Percentiles rank a stretch among this genome's conserved stretches.
These are phyloP conservation scores for Candida boidinii DNA, from an alignment of 805 yeast species.

Conservation along the genomic window DNA sequence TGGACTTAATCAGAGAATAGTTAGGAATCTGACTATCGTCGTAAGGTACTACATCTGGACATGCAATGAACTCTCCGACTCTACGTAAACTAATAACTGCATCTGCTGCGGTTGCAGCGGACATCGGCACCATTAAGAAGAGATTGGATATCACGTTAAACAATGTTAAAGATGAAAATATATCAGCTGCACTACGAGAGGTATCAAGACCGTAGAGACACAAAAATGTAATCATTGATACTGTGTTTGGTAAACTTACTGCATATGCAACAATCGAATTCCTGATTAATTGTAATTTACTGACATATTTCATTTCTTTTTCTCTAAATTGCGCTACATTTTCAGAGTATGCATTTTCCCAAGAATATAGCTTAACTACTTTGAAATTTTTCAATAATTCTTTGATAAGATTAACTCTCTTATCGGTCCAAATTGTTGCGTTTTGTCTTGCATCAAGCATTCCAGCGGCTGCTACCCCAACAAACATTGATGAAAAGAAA, in stretches of 20 bases:
- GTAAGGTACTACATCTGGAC: conserved; percentile 28
- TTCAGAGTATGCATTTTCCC: conserved; percentile 74
- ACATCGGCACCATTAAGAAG: conserved; percentile 60
- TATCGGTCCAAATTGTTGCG: conserved; percentile 61
- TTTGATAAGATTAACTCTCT: conserved; percentile 64
- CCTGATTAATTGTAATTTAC: conserved; percentile 55
- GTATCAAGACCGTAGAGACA: conserved; percentile 28
- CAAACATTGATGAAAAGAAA: conserved; percentile 35
- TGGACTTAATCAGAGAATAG: conserved; percentile 9
- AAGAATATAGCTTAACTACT: conserved; percentile 76
- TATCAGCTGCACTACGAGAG: conserved; percentile 43
- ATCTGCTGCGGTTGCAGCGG: conserved; percentile 58
- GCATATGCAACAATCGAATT: conserved; percentile 51
- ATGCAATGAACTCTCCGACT: conserved; percentile 41
- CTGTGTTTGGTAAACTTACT: conserved; percentile 49
- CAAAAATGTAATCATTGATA: conserved; percentile 54
- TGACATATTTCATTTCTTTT: conserved; percentile 50
- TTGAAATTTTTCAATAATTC: conserved; percentile 74
- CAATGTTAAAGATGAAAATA: conserved; percentile 62
- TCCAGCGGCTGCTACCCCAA: conserved; percentile 36
- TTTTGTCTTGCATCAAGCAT: conserved; percentile 45
- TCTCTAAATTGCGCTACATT: conserved; percentile 46
- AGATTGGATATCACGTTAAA: conserved; percentile 55
- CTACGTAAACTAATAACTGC: conserved; percentile 52
- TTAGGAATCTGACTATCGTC: conserved; percentile 20